Conservation (phyloP, 176 grass and related monocot genomes). For the Oryza longistaminata region DNA sequence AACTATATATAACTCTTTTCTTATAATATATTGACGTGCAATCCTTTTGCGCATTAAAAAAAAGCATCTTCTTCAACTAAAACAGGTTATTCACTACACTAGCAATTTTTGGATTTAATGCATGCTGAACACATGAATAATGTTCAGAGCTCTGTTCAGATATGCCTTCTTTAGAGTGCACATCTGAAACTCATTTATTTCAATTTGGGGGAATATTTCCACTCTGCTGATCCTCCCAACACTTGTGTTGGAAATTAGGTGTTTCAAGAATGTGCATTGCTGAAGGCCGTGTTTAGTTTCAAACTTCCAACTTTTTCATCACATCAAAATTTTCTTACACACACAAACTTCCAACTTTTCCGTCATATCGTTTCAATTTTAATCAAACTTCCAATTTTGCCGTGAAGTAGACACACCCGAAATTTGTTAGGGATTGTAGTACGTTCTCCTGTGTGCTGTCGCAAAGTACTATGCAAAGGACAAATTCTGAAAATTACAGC, state of each 20-base stretch:
- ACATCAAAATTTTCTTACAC: too few relatives aligned
- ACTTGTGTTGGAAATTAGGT: neutral
- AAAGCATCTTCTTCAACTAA: neutral
- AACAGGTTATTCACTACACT: neutral
- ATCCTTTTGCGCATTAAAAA: too few relatives aligned
- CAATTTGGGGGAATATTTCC: neutral
- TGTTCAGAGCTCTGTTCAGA: neutral
- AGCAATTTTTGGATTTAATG: neutral
- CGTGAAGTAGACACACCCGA: neutral
- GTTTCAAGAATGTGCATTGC: neutral
- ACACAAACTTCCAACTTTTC: too few relatives aligned
- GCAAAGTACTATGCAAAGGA: neutral
- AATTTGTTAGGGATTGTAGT: neutral
- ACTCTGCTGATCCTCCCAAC: neutral
- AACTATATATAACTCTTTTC: too few relatives aligned
- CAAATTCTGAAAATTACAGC: conserved; percentile 20
- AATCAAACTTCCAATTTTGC: too few relatives aligned
- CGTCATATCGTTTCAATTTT: too few relatives aligned
- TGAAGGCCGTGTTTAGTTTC: too few relatives aligned
- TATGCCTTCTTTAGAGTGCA: neutral
- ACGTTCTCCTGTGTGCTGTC: neutral
- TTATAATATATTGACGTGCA: too few relatives aligned
- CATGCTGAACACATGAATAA: conserved; percentile 8
- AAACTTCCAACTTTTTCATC: too few relatives aligned
- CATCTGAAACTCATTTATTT: neutral